Percentiles rank a stretch among this genome's conserved stretches.
phyloP scores from a whole-genome alignment of 2,329 filamentous ascomycete species.

The Fusarium luffae region DNA sequence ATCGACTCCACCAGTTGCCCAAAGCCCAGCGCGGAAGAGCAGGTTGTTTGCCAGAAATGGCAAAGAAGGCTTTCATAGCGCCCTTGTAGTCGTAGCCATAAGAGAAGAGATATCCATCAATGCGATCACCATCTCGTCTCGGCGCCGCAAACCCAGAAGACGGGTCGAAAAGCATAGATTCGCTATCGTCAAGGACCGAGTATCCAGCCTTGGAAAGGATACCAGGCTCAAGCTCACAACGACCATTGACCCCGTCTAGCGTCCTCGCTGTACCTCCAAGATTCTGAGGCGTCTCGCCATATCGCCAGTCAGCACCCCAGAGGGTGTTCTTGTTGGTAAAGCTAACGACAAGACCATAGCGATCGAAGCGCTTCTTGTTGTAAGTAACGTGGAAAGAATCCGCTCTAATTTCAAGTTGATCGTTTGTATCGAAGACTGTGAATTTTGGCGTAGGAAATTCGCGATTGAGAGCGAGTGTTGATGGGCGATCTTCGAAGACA shows the following conservation, averaged over 20 bases:
- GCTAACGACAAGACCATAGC: conserved; percentile 59
- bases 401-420: conserved; percentile 66
- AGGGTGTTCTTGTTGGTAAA: conserved; percentile 56
- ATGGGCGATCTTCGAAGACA: conserved; percentile 70
- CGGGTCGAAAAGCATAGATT: conserved; percentile 66
- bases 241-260: conserved; percentile 64
- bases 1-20: conserved; percentile 75
- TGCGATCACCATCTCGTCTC: conserved; percentile 58
- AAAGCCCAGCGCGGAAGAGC: conserved; percentile 66
- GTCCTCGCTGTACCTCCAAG: conserved; percentile 64
- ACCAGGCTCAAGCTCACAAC: conserved; percentile 60
- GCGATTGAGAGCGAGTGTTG: conserved; percentile 69
- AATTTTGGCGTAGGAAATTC: conserved; percentile 57
- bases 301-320: conserved; percentile 57
- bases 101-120: conserved; percentile 69
- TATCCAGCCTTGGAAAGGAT: conserved; percentile 63
- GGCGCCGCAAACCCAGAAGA: conserved; percentile 62
- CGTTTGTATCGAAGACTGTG: conserved; percentile 57
- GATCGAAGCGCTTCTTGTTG: conserved; percentile 65
- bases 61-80: conserved; percentile 65
- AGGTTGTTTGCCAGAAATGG: conserved; percentile 66
- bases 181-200: conserved; percentile 64
- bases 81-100: conserved; percentile 67
- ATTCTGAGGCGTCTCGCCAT: conserved; percentile 56
- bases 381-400: conserved; percentile 66